phyloP scores from a whole-genome alignment of 2,329 filamentous ascomycete genomes.

The Trichoderma atroviride region DNA sequence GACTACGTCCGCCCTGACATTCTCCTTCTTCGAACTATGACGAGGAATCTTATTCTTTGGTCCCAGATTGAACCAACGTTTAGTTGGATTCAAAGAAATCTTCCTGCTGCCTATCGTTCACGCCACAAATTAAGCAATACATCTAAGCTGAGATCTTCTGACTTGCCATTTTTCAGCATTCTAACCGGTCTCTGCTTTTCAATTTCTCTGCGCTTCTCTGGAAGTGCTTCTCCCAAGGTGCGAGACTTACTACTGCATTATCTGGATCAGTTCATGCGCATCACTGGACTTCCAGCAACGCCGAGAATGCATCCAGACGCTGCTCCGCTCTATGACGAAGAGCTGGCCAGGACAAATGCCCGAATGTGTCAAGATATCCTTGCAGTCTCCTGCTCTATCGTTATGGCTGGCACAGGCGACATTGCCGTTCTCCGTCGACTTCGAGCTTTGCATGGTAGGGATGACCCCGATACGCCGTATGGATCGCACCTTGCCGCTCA shows the following conservation, averaged over 20 bases:
- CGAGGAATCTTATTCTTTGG: constrained; percentile 93
- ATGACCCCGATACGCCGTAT: constrained; percentile 82
- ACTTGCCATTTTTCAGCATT: constrained; percentile 92
- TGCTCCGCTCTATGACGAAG: constrained; percentile 71
- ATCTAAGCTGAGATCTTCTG: constrained; percentile 70
- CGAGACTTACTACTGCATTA: constrained; percentile 83
- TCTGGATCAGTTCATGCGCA: constrained; percentile 81
- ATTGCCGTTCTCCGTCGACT: constrained; percentile 81
- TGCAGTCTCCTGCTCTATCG: constrained; percentile 77
- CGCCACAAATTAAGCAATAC: constrained; percentile 63
- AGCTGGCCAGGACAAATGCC: constrained; percentile 78
- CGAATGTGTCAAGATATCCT: constrained; percentile 90
- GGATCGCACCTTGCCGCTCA: constrained; percentile 93
- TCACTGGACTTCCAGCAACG: constrained; percentile 61
- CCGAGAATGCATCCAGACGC: constrained; percentile 36
- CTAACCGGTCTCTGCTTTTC: constrained; percentile 85
- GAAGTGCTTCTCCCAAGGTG: constrained; percentile 69
- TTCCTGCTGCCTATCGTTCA: constrained; percentile 70
- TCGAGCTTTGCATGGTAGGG: constrained; percentile 82
- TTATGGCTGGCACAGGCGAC: constrained; percentile 97
- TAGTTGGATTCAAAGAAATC: constrained; percentile 73
- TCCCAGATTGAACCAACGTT: constrained; percentile 73
- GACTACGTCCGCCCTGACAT: constrained; percentile 95
- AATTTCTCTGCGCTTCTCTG: constrained; percentile 72
- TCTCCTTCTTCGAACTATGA: constrained; percentile 83